phyloP scores from a whole-genome alignment of 805 yeast species.

The Candida oleophila region DNA sequence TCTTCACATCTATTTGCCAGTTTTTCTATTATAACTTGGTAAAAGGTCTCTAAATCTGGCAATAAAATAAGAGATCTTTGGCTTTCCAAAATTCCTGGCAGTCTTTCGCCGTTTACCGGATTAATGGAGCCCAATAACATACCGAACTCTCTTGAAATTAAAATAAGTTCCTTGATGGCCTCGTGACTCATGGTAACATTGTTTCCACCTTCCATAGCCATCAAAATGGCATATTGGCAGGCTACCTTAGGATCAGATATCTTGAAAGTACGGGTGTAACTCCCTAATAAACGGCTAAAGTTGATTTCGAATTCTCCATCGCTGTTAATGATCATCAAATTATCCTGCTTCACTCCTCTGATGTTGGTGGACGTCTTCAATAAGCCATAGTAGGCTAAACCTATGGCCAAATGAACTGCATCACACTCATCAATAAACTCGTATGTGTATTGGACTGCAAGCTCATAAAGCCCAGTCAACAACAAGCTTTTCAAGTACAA shows the following conservation, averaged over 20 bases:
- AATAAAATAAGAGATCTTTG: constrained; percentile 66
- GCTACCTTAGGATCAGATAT: constrained; percentile 87
- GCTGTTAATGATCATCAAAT: constrained; percentile 31
- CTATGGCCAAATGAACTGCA: constrained; percentile 86
- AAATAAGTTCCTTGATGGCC: constrained; percentile 77
- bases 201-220: constrained; percentile 50
- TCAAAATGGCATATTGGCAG: constrained; percentile 78
- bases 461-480: constrained; percentile 77
- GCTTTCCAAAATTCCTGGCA: constrained; percentile 81
- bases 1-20: constrained; percentile 88
- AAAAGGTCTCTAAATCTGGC: constrained; percentile 55
- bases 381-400: constrained; percentile 70
- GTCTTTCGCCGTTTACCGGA: constrained; percentile 64
- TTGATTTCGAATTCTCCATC: constrained; percentile 37
- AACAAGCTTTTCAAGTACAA: constrained; percentile 73
- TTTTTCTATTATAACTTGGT: constrained; percentile 71
- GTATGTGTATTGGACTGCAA: constrained; percentile 67
- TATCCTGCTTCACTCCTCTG: constrained; percentile 25
- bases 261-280: constrained; percentile 80
- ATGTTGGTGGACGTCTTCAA: constrained; percentile 41
- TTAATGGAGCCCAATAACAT: constrained; percentile 81
- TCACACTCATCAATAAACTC: constrained; percentile 69
- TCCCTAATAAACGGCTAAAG: constrained; percentile 69
- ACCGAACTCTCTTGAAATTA: constrained; percentile 82
- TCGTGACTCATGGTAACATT: constrained; percentile 61